Evolutionary conservation across 768 basidiomycete species (phyloP).

Genomic region (Russula earlei): DNA sequence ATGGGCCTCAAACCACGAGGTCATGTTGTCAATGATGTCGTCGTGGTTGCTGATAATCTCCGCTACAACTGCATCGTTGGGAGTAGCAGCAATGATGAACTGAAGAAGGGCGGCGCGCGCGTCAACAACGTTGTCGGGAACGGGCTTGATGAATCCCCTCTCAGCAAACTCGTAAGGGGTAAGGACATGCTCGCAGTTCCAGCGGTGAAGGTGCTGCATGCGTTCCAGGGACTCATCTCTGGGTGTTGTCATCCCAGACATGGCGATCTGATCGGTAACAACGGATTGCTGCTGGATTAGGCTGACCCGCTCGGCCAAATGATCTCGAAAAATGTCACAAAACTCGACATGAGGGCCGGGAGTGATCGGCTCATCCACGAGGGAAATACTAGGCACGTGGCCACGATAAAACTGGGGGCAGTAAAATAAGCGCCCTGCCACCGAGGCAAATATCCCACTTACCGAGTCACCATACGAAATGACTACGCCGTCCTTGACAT

Average conservation of each 20-base stretch:
- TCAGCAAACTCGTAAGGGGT: conserved; percentile 32
- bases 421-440: not conserved
- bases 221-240: conserved; percentile 23
- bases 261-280: conserved; percentile 27
- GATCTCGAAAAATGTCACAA: conserved; percentile 37
- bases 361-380: conserved; percentile 22
- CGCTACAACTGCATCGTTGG: conserved; percentile 35
- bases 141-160: conserved; percentile 5
- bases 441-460: not conserved
- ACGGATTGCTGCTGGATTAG: conserved; percentile 23
- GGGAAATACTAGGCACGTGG: conserved; percentile 30
- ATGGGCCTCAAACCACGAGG: conserved; percentile 30
- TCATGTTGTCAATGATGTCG: conserved; percentile 43
- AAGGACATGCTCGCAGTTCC: conserved; percentile 48
- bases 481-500: conserved; percentile 39
- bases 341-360: conserved; percentile 41
- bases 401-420: conserved; percentile 70
- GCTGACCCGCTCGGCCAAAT: conserved; percentile 28
- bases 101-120: conserved; percentile 53
- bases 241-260: conserved; percentile 26
- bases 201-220: conserved; percentile 39
- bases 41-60: conserved; percentile 45
- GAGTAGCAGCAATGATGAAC: conserved; percentile 74
- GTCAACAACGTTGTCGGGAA: conserved; percentile 24
- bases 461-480: conserved; percentile 17